Base-by-base conservation (phyloP, 176 grass and related monocot genomes). In the Carex parvula region DNA sequence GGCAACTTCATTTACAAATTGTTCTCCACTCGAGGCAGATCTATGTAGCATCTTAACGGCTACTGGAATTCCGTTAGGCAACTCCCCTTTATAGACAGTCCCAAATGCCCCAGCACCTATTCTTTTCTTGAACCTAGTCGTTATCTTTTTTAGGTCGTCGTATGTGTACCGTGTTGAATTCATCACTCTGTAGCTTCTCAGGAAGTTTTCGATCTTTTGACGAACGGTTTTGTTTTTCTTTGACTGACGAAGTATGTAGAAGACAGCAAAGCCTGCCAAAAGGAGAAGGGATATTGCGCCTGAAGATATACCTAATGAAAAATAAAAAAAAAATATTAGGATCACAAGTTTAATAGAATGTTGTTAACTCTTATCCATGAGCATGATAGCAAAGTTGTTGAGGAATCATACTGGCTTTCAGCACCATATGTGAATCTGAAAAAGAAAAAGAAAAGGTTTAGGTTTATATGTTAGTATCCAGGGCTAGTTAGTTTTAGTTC, bases 91-190 rank as follows among this genome's bases (percentile, higher is more conserved):
- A 70, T 21, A 86, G n/a, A 86, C 84, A 18, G 33, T 24, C 16
- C 84, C 84, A 26, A 58, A 80, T 21, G 88, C 84, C 82, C 85
- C 92, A 64, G 86, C 64, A 41, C 92, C 92, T 20, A 91, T 26
- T 75, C 84, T 89, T 1, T 91, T 69, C 15, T 80, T 80, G 75
- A 94, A 91, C 35, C 16, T 79, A 32, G 64, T 80, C 13, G 92
- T 94, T 18, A 89, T 87, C 81, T 84, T 85, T 75, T 89, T 89
- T 22, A 94, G 60, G 37, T 94, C 87, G 11, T 86, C 60, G 50
- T 94, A 91, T 1, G 3, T 89, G 64, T 78, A 91, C 44, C 82
- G 87, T 39, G 82, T 91, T 8, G 79, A 82, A 12, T 54, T 14
- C 39, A 94, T 53, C 22, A 79, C 84, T 5, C 67, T 64, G 21